Evolutionary conservation across 2,329 filamentous ascomycete genomes (phyloP), one percentile per base, ranked within the genome.

Genomic region (Exophiala sp.): DNA sequence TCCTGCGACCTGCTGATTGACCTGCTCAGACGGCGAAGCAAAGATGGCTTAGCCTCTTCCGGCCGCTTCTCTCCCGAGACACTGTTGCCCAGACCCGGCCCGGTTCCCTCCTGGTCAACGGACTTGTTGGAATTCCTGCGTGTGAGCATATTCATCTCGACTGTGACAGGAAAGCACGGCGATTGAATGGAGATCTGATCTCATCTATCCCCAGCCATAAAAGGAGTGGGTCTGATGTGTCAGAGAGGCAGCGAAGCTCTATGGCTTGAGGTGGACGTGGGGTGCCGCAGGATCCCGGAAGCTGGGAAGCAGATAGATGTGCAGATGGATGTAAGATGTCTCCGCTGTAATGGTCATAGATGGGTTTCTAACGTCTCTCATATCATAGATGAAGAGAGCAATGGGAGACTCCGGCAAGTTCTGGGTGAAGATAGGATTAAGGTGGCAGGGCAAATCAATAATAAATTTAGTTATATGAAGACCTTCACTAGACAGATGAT

Each of bases 1-100:
- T 46, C 37, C 19, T 40, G 29, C 9, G 41, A 29, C 38, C 44
- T 39, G 19, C 43, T 51, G 21, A 46, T 34, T 9, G 19, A 46
- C 43, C 30, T 44, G 37, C 48, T 46, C 23, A 51, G 24, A 11
- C 48, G 48, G 7, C 38, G 48, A n/a, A 51, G 30, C 24, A 51
- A 21, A 11, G 48, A 51, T 10, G 48, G 43, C 22, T 51, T 51
- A 14, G 2, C 41, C 9, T n/a, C 43, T n/a, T n/a, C 19, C 10
- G 32, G 41, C 16, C 22, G 18, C 29, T 24, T 22, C 13, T 51
- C 48, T 2, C 19, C 37, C 11, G 48, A 51, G 19, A 35, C 34
- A 29, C 24, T 27, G 9, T 23, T n/a, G n/a, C 13, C 22, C 11
- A 30, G 42, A 34, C 9, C 24, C 5, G 19, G 21, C 8, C 41